A percentile compares a stretch with the other conserved stretches of the same genome.
phyloP scores from a whole-genome alignment of 495 filamentous ascomycete species.

The Hypomontagnella monticulosa region DNA sequence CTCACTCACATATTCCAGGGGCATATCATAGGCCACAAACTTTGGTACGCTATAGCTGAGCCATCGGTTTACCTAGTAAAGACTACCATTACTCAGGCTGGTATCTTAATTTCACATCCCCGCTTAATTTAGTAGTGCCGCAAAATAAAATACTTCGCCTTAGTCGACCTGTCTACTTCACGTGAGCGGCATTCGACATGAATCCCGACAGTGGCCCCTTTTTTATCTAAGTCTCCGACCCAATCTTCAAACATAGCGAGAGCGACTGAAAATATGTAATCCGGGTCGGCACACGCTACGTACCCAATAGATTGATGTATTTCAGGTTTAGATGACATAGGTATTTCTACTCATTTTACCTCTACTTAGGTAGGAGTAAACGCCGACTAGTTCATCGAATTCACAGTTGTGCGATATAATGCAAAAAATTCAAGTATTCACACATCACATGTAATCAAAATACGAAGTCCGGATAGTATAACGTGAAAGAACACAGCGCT shows the following conservation, averaged over 20 bases:
- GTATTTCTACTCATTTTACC: too few species aligned
- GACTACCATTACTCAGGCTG: not conserved
- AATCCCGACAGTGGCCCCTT: constrained; percentile 7
- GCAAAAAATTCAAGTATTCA: not conserved
- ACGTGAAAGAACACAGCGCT: constrained; percentile 28
- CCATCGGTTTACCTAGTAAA: not conserved
- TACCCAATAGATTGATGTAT: too few species aligned
- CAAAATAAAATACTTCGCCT: not conserved
- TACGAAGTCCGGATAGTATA: not conserved
- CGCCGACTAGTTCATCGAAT: too few species aligned
- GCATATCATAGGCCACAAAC: too few species aligned
- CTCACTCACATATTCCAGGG: too few species aligned
- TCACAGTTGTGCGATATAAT: too few species aligned
- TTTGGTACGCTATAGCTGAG: not conserved
- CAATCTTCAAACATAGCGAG: too few species aligned
- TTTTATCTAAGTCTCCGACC: not conserved
- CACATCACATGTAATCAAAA: constrained; percentile 25
- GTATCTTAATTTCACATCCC: constrained; percentile 6
- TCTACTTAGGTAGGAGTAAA: too few species aligned
- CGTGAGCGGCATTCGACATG: constrained; percentile 1
- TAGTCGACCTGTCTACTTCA: not conserved
- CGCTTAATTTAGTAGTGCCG: not conserved
- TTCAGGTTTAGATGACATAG: too few species aligned
- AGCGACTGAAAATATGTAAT: too few species aligned
- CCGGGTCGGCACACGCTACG: too few species aligned